Evolutionary conservation across 129 eudicot species (phyloP).

Genomic region (Centrapalus pauciflorus): DNA sequence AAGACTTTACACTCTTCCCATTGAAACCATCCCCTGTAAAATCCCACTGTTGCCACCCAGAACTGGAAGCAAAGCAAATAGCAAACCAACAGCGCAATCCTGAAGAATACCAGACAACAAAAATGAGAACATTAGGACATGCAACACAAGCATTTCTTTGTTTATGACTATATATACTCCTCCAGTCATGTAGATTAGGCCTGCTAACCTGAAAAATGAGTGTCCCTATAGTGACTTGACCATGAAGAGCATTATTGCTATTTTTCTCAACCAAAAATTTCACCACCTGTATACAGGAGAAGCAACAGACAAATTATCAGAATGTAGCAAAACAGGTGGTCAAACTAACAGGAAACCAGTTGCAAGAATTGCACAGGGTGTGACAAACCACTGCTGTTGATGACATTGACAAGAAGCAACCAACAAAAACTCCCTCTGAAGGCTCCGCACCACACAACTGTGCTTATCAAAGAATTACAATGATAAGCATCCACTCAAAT

Average conservation of each 20-base stretch:
- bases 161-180: neutral
- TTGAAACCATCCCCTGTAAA: slow-evolving; percentile 73
- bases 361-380: neutral
- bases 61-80: slow-evolving; percentile 98
- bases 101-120: slow-evolving; percentile 26
- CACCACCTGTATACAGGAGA: slow-evolving; percentile 62
- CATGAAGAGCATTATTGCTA: slow-evolving; percentile 76
- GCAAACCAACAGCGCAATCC: slow-evolving; percentile 99
- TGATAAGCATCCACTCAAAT: slow-evolving; percentile 2
- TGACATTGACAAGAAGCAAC: slow-evolving; percentile 97
- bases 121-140: slow-evolving; percentile 11
- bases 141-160: neutral
- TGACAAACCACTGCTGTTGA: slow-evolving; percentile 91
- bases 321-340: slow-evolving; percentile 2
- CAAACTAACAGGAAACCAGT: neutral
- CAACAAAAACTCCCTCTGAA: slow-evolving; percentile 96
- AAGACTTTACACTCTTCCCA: slow-evolving; percentile 81
- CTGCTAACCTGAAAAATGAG: slow-evolving; percentile 82
- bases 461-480: slow-evolving; percentile 11
- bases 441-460: slow-evolving; percentile 85
- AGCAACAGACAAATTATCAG: neutral
- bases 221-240: slow-evolving; percentile 96
- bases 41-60: slow-evolving; percentile 89
- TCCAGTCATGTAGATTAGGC: neutral
- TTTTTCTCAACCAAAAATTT: slow-evolving; percentile 77